phyloP scores from a whole-genome alignment of 1,139 yeast species.

The Geotrichum phurueaensis region DNA sequence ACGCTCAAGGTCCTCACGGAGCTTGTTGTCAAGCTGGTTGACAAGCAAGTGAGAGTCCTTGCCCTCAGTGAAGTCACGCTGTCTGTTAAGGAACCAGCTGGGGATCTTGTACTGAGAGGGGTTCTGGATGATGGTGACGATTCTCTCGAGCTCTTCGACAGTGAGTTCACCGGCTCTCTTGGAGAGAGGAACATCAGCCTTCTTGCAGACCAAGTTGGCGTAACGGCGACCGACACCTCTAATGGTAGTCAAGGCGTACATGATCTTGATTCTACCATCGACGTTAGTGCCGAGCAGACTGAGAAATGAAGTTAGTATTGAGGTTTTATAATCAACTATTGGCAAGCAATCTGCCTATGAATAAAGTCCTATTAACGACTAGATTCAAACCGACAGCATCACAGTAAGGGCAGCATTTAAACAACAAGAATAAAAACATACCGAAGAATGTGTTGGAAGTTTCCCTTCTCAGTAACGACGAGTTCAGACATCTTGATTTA shows the following conservation, averaged over 20 bases:
- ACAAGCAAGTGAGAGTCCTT: slow-evolving; percentile 98
- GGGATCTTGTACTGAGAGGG: slow-evolving; percentile 99
- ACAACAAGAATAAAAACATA: slow-evolving; percentile 58
- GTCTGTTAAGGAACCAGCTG: slow-evolving; percentile 99
- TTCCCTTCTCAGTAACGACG: slow-evolving; percentile 98
- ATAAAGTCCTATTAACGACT: background rate
- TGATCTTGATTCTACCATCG: slow-evolving; percentile 99
- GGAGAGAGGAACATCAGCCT: slow-evolving; percentile 97
- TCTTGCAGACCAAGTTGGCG: slow-evolving; percentile 99
- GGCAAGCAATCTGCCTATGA: background rate
- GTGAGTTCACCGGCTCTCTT: slow-evolving; percentile 99
- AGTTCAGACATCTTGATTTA: slow-evolving; percentile 59
- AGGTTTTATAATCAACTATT: background rate
- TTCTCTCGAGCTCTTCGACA: slow-evolving; percentile 99
- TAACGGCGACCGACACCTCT: slow-evolving; percentile 99
- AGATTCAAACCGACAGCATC: background rate
- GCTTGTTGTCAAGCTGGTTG: slow-evolving; percentile 97
- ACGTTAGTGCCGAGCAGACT: slow-evolving; percentile 99
- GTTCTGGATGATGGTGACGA: slow-evolving; percentile 99
- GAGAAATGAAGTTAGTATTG: slow-evolving; percentile 19
- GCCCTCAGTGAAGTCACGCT: slow-evolving; percentile 97
- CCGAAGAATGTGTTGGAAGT: slow-evolving; percentile 99
- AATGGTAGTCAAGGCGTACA: slow-evolving; percentile 99
- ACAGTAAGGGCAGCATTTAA: background rate
- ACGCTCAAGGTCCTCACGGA: slow-evolving; percentile 99